Evolutionary conservation across 106 monocot genomes (phyloP), one percentile per base, ranked within the genome.

Genomic region (Dendrobium chrysotoxum): DNA sequence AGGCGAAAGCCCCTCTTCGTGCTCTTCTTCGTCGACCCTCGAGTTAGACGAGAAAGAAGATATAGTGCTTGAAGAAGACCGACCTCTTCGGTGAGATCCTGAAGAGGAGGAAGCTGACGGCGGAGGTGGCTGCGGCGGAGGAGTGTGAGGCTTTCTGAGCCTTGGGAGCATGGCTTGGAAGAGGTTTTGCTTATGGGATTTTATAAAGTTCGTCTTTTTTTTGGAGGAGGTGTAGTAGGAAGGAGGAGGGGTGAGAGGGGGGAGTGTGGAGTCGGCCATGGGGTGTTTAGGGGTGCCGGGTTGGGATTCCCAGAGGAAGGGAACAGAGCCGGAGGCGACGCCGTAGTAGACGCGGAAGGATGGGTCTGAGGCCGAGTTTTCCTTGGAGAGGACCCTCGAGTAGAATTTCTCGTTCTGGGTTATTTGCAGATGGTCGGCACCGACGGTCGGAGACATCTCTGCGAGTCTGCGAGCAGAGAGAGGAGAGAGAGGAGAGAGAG

Each of bases 251-350:
- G 88, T 85, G 77, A 92, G 88, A 7, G 89, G 85, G 25, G 87
- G 92, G 47, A 84, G 50, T n/a, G 70, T 58, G 80, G 35, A 21
- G 66, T 79, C 28, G 41, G 72, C 23, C 74, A 71, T 18, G 35
- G 77, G 1, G 73, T 80, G 75, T 53, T 92, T 95, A 18, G 90
- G 92, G 3, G 85, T 95, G 12, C 95, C 95, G 0, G 95, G 95
- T 31, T 81, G 78, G 2, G 92, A 90, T 78, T 95, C 95, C 95
- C 95, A 95, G 1, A 77, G 21, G 82, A 95, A 95, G 2, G 95
- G 95, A 0, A 95, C 92, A 11, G 92, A 55, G 25, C 83, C 89
- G 2, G 89, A 18, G 42, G 83, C 82, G 5, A 28, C 85, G 38
- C 85, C 89, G 50, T 84, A 85, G 89, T 90, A 94, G 80, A 86